Evolutionary conservation across 768 basidiomycete species (phyloP).

Genomic region (Lyophyllum shimeji): DNA sequence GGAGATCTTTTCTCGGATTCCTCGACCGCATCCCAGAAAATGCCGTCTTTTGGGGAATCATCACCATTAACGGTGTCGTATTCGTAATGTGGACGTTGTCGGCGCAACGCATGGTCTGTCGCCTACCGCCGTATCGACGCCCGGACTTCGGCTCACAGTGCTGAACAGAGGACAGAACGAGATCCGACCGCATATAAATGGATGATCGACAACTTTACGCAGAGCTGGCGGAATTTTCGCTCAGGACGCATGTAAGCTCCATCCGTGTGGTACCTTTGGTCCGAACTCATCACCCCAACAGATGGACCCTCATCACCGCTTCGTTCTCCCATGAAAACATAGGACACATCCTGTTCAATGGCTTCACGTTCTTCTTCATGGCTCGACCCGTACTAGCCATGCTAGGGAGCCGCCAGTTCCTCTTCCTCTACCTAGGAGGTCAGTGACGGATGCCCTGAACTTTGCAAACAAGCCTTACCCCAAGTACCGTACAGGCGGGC

Average conservation of each 20-base stretch:
- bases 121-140: neutral
- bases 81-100: conserved; percentile 60
- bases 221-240: conserved; percentile 57
- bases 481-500: conserved; percentile 47
- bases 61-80: conserved; percentile 61
- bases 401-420: conserved; percentile 66
- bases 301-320: conserved; percentile 74
- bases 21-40: conserved; percentile 56
- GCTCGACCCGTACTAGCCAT: conserved; percentile 59
- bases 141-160: neutral
- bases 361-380: conserved; percentile 79
- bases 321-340: conserved; percentile 68
- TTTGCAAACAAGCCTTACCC: neutral
- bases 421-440: conserved; percentile 76
- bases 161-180: conserved; percentile 35
- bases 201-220: conserved; percentile 66
- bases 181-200: conserved; percentile 38
- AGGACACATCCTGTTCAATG: conserved; percentile 72
- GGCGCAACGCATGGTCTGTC: conserved; percentile 33
- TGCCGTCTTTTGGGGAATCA: conserved; percentile 59
- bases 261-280: neutral
- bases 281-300: conserved; percentile 25
- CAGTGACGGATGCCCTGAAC: conserved; percentile 19
- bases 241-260: conserved; percentile 61
- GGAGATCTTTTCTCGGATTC: conserved; percentile 28